A percentile compares a stretch with the other conserved stretches of the same genome.
phyloP scores from a whole-genome alignment of 306 rosid species.

The Urtica urens region DNA sequence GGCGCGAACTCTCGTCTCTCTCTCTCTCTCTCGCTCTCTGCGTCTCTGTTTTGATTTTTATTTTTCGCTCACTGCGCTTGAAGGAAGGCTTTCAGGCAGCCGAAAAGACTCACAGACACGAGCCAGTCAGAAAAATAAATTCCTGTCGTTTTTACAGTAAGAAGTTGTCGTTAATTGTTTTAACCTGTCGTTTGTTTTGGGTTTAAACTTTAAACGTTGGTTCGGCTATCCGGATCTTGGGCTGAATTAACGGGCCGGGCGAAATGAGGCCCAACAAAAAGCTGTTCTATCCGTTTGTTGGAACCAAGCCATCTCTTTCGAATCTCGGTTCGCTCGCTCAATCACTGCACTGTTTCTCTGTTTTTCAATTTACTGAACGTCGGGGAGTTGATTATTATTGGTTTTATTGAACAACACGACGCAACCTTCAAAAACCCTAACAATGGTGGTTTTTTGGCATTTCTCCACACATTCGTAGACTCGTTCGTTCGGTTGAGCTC shows the following conservation, averaged over 20 bases:
- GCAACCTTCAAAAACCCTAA: not conserved
- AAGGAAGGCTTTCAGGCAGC: too few relatives aligned
- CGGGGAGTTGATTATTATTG: too few relatives aligned
- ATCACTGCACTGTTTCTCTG: not conserved
- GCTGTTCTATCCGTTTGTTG: not conserved
- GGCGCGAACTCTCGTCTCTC: not conserved
- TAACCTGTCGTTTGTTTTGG: not conserved
- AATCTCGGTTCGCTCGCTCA: not conserved
- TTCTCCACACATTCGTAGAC: not conserved
- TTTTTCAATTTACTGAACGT: too few relatives aligned
- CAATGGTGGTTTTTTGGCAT: constrained; percentile 1
- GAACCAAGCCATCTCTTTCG: not conserved
- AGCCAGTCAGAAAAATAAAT: too few relatives aligned
- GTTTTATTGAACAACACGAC: not conserved
- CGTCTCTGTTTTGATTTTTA: not conserved
- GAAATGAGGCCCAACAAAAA: not conserved
- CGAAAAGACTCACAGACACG: too few relatives aligned
- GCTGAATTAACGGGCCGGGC: not conserved
- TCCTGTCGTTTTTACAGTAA: too few relatives aligned
- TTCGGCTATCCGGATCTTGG: not conserved
- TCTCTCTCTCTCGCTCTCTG: not conserved
- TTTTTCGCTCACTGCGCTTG: not conserved
- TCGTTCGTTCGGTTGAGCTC: too few relatives aligned
- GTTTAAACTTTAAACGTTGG: too few relatives aligned
- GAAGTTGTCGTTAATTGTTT: not conserved